These are phyloP conservation scores for Pseudofabraea citricarpa DNA, from an alignment of 2,329 filamentous ascomycete genomes.

Conservation along the genomic window DNA sequence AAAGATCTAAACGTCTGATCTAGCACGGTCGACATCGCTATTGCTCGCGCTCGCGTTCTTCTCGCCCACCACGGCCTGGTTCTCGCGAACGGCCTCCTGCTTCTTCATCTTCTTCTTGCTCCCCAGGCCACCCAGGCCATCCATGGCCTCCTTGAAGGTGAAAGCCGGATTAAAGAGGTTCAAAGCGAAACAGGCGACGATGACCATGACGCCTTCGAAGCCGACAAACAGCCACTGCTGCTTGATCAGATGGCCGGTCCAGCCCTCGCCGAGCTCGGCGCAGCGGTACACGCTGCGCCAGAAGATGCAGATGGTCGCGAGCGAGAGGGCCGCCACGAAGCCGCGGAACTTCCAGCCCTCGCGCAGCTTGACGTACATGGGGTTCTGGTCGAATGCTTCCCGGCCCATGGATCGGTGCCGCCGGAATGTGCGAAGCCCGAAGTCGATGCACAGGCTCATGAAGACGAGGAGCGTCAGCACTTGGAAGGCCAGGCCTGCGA, in stretches of 20 bases:
- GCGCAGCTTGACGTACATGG: slow-evolving; percentile 32
- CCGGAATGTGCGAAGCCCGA: slow-evolving; percentile 34
- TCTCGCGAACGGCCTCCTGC: slow-evolving; percentile 1
- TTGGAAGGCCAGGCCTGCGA: slow-evolving; percentile 59
- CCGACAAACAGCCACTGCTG: slow-evolving; percentile 51
- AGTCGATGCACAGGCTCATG: slow-evolving; percentile 45
- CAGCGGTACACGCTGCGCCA: slow-evolving; percentile 62
- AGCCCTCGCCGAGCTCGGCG: slow-evolving; percentile 61
- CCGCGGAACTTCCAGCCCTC: slow-evolving; percentile 41
- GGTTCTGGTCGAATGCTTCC: slow-evolving; percentile 34
- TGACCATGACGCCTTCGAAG: slow-evolving; percentile 51
- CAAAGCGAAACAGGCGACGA: slow-evolving; percentile 38
- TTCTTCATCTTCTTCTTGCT: background rate
- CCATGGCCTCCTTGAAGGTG: slow-evolving; percentile 5
- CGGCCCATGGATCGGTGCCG: slow-evolving; percentile 31
- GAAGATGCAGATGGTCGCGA: slow-evolving; percentile 60
- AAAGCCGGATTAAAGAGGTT: slow-evolving; percentile 39
- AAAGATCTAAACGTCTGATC: slow-evolving; percentile 1
- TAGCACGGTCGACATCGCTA: slow-evolving; percentile 1
- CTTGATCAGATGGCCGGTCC: slow-evolving; percentile 52
- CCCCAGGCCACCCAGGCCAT: slow-evolving; percentile 3
- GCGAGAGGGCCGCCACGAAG: slow-evolving; percentile 48
- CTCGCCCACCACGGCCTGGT: background rate
- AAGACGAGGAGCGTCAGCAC: slow-evolving; percentile 54
- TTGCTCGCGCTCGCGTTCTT: slow-evolving; percentile 1